Percentiles rank a stretch among this genome's conserved stretches.
These are phyloP conservation scores for Alternaria postmessia DNA, from an alignment of 2,329 filamentous ascomycete genomes.

Conservation along the genomic window DNA sequence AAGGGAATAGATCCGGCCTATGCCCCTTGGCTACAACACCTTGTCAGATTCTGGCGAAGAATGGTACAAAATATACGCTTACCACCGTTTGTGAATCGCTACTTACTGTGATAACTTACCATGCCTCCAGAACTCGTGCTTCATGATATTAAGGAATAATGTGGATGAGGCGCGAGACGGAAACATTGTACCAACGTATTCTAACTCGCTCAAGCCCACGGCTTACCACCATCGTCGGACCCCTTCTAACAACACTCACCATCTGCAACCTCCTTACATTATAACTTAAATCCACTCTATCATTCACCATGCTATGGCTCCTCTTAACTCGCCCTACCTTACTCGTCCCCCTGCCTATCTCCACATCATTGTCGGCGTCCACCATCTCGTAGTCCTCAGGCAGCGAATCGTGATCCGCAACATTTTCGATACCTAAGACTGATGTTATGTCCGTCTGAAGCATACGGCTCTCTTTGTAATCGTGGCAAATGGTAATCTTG, in stretches of 20 bases:
- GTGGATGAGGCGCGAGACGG: background rate
- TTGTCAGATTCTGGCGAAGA: background rate
- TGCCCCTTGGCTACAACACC: background rate
- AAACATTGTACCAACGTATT: background rate
- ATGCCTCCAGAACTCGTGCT: background rate
- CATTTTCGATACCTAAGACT: background rate
- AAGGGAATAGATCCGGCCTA: background rate
- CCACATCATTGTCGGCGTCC: background rate
- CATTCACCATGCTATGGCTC: background rate
- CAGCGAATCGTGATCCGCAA: background rate
- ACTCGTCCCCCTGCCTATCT: background rate
- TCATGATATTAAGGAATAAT: background rate
- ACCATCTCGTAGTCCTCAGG: background rate
- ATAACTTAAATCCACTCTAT: rapidly evolving
- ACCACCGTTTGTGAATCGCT: background rate
- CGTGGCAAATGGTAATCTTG: background rate
- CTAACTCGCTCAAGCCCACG: background rate
- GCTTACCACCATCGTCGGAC: background rate
- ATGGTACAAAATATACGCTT: background rate
- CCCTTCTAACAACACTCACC: background rate
- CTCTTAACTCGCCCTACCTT: background rate
- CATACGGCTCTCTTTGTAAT: too few relatives aligned
- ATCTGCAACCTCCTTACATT: background rate
- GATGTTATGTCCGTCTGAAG: background rate
- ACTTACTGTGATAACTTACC: background rate